Evolutionary conservation across 768 basidiomycete species (phyloP).

Genomic region (Phylloporus sp.): DNA sequence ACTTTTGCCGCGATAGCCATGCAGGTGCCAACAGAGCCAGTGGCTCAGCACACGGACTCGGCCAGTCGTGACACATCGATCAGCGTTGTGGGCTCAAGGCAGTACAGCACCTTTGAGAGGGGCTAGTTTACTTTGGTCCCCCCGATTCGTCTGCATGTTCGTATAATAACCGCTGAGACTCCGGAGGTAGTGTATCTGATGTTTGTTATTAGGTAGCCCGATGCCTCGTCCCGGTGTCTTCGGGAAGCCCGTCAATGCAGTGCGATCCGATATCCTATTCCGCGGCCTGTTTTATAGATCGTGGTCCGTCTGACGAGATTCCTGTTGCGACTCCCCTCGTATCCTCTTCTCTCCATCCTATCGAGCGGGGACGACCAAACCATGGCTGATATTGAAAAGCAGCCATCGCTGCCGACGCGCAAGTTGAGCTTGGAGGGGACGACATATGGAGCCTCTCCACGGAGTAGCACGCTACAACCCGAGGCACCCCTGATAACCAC

Average conservation of each 20-base stretch:
- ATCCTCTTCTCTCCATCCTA: conserved; percentile 9
- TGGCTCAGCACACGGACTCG: not conserved
- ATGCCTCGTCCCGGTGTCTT: conserved; percentile 22
- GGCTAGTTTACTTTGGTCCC: conserved; percentile 2
- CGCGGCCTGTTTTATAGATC: conserved; percentile 26
- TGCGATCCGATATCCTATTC: conserved; percentile 19
- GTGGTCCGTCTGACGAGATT: not conserved
- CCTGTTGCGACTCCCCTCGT: conserved; percentile 9
- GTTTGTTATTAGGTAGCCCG: conserved; percentile 10
- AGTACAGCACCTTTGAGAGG: not conserved
- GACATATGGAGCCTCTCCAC: conserved; percentile 16
- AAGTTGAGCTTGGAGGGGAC: conserved; percentile 23
- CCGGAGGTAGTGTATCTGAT: conserved; percentile 4
- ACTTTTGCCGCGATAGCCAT: not conserved
- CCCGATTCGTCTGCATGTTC: conserved; percentile 7
- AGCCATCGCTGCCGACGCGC: conserved; percentile 12
- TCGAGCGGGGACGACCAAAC: conserved; percentile 6
- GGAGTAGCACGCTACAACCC: conserved; percentile 22
- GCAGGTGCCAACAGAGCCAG: not conserved
- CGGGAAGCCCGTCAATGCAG: conserved; percentile 22
- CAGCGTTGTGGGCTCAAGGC: conserved; percentile 1
- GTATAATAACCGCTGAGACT: conserved; percentile 10
- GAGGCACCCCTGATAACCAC: conserved; percentile 13
- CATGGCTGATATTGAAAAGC: conserved; percentile 32
- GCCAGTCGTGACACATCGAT: not conserved